Evolutionary conservation across 2,329 filamentous ascomycete species (phyloP).

Genomic region (Colletotrichum sojae): DNA sequence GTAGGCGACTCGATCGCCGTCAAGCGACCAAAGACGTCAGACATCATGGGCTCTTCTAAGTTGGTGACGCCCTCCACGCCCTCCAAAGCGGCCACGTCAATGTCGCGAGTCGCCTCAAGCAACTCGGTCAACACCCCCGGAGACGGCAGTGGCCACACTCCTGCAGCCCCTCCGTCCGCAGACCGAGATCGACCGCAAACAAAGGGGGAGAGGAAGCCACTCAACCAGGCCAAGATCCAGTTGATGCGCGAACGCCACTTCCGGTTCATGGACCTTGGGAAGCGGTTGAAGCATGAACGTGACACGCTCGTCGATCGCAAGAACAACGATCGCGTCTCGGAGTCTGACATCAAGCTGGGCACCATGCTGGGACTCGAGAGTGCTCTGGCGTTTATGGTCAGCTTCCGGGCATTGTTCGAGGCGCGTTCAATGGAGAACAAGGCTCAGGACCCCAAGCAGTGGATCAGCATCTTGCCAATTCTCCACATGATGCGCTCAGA

Average conservation of each 20-base stretch:
- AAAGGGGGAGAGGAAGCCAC: slow-evolving; percentile 40
- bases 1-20: slow-evolving; percentile 53
- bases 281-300: slow-evolving; percentile 68
- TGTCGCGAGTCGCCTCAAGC: slow-evolving; percentile 68
- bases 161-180: slow-evolving; percentile 50
- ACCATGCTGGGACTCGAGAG: slow-evolving; percentile 63
- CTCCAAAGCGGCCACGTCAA: slow-evolving; percentile 62
- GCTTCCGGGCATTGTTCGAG: slow-evolving; percentile 65
- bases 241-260: slow-evolving; percentile 53
- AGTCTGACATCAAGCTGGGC: slow-evolving; percentile 57
- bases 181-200: slow-evolving; percentile 54
- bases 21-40: slow-evolving; percentile 61
- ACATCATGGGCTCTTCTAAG: slow-evolving; percentile 52
- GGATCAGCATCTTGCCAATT: slow-evolving; percentile 62
- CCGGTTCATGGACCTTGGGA: slow-evolving; percentile 59
- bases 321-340: slow-evolving; percentile 42
- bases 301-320: slow-evolving; percentile 56
- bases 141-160: slow-evolving; percentile 58
- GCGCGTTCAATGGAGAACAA: slow-evolving; percentile 60
- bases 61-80: slow-evolving; percentile 64
- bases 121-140: slow-evolving; percentile 68
- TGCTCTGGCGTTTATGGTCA: slow-evolving; percentile 67
- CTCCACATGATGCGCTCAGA: slow-evolving; percentile 58
- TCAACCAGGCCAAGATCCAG: slow-evolving; percentile 47
- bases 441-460: slow-evolving; percentile 56